Evolutionary conservation across 768 basidiomycete genomes (phyloP).

Genomic region (Podaxis sp.): DNA sequence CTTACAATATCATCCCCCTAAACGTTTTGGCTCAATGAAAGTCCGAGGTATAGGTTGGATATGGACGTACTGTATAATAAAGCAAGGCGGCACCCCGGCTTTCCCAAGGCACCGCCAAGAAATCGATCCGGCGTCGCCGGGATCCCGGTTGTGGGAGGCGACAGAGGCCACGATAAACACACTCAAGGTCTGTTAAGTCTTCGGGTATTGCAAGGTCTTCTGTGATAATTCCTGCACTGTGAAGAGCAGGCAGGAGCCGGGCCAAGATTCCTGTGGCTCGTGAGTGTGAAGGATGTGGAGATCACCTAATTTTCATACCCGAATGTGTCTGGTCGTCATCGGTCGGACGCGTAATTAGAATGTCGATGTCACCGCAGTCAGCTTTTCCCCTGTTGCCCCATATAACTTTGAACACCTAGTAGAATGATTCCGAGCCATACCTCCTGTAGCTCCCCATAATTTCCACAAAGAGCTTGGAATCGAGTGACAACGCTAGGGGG

Average conservation of each 20-base stretch:
- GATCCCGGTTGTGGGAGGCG: conserved; percentile 43
- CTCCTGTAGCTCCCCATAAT: conserved; percentile 93
- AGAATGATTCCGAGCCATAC: conserved; percentile 30
- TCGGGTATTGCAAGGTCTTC: conserved; percentile 78
- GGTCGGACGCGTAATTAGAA: conserved; percentile 76
- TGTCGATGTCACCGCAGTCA: conserved; percentile 90
- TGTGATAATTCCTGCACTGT: conserved; percentile 61
- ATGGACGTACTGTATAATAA: conserved; percentile 78
- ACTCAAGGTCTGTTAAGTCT: conserved; percentile 66
- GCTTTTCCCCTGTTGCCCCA: conserved; percentile 61
- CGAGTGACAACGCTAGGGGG: conserved; percentile 62
- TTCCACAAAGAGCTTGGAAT: conserved; percentile 69
- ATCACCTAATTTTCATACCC: conserved; percentile 40
- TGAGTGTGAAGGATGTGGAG: conserved; percentile 6
- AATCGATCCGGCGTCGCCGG: conserved; percentile 77
- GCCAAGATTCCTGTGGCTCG: conserved; percentile 54
- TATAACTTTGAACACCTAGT: neutral
- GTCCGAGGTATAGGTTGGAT: neutral
- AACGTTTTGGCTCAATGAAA: conserved; percentile 11
- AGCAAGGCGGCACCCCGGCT: conserved; percentile 81
- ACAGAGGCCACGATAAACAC: conserved; percentile 82
- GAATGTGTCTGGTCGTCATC: conserved; percentile 74
- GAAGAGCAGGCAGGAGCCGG: conserved; percentile 57
- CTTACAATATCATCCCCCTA: conserved; percentile 86
- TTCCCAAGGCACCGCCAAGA: conserved; percentile 78